phyloP scores from a whole-genome alignment of 805 yeast species.

The Zygotorulaspora chibaensis region DNA sequence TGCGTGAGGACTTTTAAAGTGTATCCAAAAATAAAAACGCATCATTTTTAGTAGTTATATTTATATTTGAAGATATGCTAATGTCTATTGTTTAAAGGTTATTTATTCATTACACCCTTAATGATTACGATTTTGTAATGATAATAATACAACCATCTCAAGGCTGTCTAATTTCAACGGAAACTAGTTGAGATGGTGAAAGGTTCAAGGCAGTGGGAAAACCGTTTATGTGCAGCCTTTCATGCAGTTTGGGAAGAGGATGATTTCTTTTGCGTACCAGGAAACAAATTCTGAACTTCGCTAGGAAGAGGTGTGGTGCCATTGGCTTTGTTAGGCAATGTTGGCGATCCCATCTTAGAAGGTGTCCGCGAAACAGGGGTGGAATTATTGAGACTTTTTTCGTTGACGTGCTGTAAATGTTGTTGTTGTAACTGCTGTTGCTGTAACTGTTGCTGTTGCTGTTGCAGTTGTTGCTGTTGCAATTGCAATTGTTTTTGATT shows the following conservation, averaged over 20 bases:
- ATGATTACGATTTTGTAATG: neutral
- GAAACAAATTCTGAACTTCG: conserved; percentile 7
- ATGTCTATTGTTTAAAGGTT: too few relatives aligned
- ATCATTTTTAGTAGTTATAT: too few relatives aligned
- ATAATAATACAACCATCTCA: conserved; percentile 6
- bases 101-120: too few relatives aligned
- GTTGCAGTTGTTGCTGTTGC: conserved; percentile 15
- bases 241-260: conserved; percentile 8
- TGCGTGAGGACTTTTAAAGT: too few relatives aligned
- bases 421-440: conserved; percentile 10
- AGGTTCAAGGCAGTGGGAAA: neutral
- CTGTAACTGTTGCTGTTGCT: conserved; percentile 12
- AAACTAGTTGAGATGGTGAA: neutral
- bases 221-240: conserved; percentile 1
- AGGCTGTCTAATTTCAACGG: neutral
- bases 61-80: too few relatives aligned
- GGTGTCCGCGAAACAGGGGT: conserved; percentile 11
- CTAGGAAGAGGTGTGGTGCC: conserved; percentile 4
- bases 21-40: too few relatives aligned
- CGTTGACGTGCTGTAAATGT: conserved; percentile 6
- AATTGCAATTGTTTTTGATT: conserved; percentile 23
- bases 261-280: conserved; percentile 12
- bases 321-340: conserved; percentile 7
- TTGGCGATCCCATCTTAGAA: conserved; percentile 9
- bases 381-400: conserved; percentile 3